Conservation (phyloP, 2,329 filamentous ascomycete species). For the Colletotrichum agaves region DNA sequence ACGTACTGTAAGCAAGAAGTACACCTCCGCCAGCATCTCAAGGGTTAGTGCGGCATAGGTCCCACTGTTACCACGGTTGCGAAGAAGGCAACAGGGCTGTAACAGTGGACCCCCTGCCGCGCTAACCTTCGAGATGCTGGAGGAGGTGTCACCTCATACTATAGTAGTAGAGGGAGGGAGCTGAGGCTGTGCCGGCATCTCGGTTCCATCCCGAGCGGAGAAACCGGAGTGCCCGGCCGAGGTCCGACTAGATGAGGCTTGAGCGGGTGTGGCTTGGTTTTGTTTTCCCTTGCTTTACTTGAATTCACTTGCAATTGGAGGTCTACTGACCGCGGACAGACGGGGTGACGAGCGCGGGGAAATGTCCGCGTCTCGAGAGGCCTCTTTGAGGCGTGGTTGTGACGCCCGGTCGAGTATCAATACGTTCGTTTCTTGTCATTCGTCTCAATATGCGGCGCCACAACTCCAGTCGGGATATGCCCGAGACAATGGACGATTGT, state of each 20-base stretch:
- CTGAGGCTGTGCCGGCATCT: background rate
- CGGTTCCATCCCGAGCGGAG: background rate
- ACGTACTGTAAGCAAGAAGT: too few relatives aligned
- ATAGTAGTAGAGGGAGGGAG: background rate
- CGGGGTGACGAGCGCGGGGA: conserved; percentile 3
- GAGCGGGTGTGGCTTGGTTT: background rate
- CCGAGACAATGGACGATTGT: background rate
- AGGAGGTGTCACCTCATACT: too few relatives aligned
- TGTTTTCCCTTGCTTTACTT: background rate
- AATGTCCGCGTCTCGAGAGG: conserved; percentile 17
- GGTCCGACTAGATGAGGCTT: conserved; percentile 5
- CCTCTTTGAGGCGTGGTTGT: conserved; percentile 8
- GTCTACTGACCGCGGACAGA: conserved; percentile 5
- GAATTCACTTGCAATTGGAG: background rate
- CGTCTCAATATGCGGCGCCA: too few relatives aligned
- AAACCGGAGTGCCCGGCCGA: conserved; percentile 4
- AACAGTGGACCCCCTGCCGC: too few relatives aligned
- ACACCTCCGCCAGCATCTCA: too few relatives aligned
- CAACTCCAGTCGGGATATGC: background rate
- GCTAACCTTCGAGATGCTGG: too few relatives aligned
- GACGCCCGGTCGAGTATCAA: background rate
- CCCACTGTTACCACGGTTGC: too few relatives aligned
- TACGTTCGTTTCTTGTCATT: background rate
- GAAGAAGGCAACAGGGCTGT: too few relatives aligned
- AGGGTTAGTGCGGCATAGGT: too few relatives aligned